A percentile compares a stretch with the other conserved stretches of the same genome.
phyloP scores from a whole-genome alignment of 2,329 filamentous ascomycete species.

The Rhinocladiella similis region DNA sequence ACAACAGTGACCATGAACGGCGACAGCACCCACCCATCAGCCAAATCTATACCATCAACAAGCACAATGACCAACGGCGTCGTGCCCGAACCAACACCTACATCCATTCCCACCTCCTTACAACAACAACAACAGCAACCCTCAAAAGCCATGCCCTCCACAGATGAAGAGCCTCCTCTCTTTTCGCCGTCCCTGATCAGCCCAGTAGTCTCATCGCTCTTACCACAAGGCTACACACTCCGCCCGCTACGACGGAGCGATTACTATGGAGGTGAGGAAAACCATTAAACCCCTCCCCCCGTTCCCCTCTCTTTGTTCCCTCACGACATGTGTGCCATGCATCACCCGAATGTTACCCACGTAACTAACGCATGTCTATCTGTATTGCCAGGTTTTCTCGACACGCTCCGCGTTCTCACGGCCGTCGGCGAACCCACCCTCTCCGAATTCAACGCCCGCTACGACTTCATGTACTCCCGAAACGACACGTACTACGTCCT shows the following conservation, averaged over 20 bases:
- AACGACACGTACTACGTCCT: constrained; percentile 82
- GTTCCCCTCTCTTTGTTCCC: no score
- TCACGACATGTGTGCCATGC: no score
- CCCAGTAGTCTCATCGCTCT: constrained; percentile 66
- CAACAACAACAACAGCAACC: not conserved
- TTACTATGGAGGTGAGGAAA: constrained; percentile 58
- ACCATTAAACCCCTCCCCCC: no score
- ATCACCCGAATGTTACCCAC: no score
- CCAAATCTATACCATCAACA: not conserved
- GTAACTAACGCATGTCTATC: no score
- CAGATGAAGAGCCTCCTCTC: constrained; percentile 57
- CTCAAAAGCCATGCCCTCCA: no score
- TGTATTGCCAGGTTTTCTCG: constrained; percentile 65
- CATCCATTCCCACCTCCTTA: not conserved
- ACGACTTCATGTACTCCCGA: constrained; percentile 74
- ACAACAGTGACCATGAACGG: constrained; percentile 4
- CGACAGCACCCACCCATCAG: not conserved
- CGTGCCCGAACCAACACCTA: not conserved
- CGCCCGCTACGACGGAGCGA: constrained; percentile 78
- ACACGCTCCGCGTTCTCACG: constrained; percentile 86
- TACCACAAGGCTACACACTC: constrained; percentile 80
- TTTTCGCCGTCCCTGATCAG: constrained; percentile 79
- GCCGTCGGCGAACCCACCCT: constrained; percentile 84
- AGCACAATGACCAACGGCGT: constrained; percentile 3
- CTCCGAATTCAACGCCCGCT: constrained; percentile 74